Evolutionary conservation across 441 rosid genomes (phyloP), one percentile per base, ranked within the genome.

Genomic region (Euphorbia corollata): DNA sequence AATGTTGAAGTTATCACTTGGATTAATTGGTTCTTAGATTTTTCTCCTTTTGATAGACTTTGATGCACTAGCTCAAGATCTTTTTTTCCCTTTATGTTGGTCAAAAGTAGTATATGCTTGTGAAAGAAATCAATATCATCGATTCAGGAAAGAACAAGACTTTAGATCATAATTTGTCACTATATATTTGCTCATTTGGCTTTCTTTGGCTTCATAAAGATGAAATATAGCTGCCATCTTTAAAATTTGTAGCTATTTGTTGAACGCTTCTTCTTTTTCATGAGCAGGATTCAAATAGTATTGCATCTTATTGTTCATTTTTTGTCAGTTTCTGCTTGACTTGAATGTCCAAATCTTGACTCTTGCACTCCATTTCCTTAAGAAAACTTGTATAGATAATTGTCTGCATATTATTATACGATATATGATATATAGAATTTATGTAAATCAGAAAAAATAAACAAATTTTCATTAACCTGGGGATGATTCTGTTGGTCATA

Each of bases 301-400:
- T 41, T 1, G 51, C 51, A 47, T 47, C 51, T 38, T 12, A 54
- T 65, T 53, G 43, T 54, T 65, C 59, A 32, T 24, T 32, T 51
- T 38, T 53, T 51, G n/a, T 53, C 60, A 56, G 20, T 65, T 65
- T 34, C 12, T 34, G 48, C 15, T 65, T 65, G 12, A 54, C 30
- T 20, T 11, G 8, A 8, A 27, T 65, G 34, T 23, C 47, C 38
- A 20, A 19, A 41, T 19, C 36, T 65, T 3, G 36, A 8, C 15
- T 13, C 19, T 61, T 63, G 11, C 18, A n/a, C 6, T 63, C 55
- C 34, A 11, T 43, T 61, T 61, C 64, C 10, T 24, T 34, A 12
- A 38, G 48, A 20, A 61, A 38, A 61, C 2, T 11, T 11, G 64
- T 30, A 23, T 41, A 6, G 36, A 60, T 20, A 20, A 61, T 18